A percentile compares a stretch with the other conserved stretches of the same genome.
Evolutionary conservation across 345 rosid genomes (phyloP).

Genomic region (Bruguiera sexangula): DNA sequence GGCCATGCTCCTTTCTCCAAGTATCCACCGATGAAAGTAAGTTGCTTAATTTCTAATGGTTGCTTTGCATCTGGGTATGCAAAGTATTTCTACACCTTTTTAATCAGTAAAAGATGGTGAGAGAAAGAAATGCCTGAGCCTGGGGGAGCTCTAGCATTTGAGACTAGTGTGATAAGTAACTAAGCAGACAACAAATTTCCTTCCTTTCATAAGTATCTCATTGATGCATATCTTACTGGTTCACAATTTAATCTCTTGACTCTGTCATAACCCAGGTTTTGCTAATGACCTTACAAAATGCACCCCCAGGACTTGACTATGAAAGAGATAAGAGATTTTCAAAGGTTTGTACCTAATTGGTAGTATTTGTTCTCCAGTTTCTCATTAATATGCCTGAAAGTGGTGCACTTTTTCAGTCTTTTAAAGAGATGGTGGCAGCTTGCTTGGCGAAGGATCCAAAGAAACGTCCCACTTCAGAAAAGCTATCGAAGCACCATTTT

Average conservation of each 20-base stretch:
- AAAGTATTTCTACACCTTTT: neutral
- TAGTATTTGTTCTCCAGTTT: conserved; percentile 12
- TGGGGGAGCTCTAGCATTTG: neutral
- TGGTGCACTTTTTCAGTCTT: conserved; percentile 55
- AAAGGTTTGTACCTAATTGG: conserved; percentile 46
- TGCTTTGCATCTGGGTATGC: neutral
- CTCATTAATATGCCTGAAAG: conserved; percentile 22
- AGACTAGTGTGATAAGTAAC: neutral
- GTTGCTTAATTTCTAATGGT: conserved; percentile 19
- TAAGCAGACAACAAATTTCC: neutral
- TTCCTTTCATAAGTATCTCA: conserved; percentile 7
- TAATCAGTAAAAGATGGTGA: neutral
- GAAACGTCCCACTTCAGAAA: conserved; percentile 92
- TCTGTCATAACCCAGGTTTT: conserved; percentile 51
- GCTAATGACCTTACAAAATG: conserved; percentile 97
- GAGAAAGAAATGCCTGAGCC: neutral
- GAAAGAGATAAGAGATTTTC: conserved; percentile 96
- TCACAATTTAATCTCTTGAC: conserved; percentile 17
- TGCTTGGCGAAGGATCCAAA: conserved; percentile 99
- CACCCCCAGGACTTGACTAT: conserved; percentile 98
- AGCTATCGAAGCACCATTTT: conserved; percentile 82
- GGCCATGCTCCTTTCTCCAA: conserved; percentile 99
- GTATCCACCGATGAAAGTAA: conserved; percentile 99
- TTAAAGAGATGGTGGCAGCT: conserved; percentile 88
- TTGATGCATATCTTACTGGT: conserved; percentile 17